Conservation (phyloP, 2,329 filamentous ascomycete species). For the Aspergillus sp. region DNA sequence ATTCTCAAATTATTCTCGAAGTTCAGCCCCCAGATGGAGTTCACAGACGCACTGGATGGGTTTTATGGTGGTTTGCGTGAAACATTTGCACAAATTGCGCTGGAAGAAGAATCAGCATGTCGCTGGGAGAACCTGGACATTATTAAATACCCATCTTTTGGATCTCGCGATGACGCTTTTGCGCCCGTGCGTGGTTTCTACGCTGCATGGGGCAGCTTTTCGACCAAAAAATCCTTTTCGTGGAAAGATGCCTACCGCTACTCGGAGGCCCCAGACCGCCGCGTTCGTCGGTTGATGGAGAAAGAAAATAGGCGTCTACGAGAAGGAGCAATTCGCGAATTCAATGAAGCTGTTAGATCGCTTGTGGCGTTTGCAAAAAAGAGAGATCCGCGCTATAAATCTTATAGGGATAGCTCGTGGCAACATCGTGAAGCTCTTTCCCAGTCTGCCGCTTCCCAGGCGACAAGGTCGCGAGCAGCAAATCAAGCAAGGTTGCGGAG, state of each 20-base stretch:
- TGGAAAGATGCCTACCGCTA: slow-evolving; percentile 87
- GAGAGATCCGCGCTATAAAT: slow-evolving; percentile 80
- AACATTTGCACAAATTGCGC: slow-evolving; percentile 75
- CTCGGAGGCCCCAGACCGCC: slow-evolving; percentile 83
- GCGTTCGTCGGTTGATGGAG: slow-evolving; percentile 81
- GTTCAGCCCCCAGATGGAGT: slow-evolving; percentile 76
- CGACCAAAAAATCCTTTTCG: slow-evolving; percentile 79
- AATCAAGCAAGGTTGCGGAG: slow-evolving; percentile 73
- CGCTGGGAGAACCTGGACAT: slow-evolving; percentile 64
- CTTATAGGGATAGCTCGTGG: slow-evolving; percentile 73
- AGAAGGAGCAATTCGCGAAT: slow-evolving; percentile 80
- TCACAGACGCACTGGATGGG: slow-evolving; percentile 74
- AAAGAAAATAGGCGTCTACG: slow-evolving; percentile 87
- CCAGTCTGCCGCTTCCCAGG: slow-evolving; percentile 78
- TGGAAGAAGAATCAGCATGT: slow-evolving; percentile 75
- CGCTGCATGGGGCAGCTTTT: slow-evolving; percentile 73
- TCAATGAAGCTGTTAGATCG: slow-evolving; percentile 87
- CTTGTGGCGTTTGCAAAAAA: slow-evolving; percentile 87
- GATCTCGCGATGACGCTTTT: slow-evolving; percentile 70
- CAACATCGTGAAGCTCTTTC: slow-evolving; percentile 77
- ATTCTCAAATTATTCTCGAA: slow-evolving; percentile 74
- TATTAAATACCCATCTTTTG: slow-evolving; percentile 78
- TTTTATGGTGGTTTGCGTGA: slow-evolving; percentile 81
- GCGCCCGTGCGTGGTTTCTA: slow-evolving; percentile 84
- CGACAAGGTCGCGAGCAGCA: slow-evolving; percentile 75